Conservation (phyloP, 129 eudicot species). For the carrot (Daucus carota) region DNA sequence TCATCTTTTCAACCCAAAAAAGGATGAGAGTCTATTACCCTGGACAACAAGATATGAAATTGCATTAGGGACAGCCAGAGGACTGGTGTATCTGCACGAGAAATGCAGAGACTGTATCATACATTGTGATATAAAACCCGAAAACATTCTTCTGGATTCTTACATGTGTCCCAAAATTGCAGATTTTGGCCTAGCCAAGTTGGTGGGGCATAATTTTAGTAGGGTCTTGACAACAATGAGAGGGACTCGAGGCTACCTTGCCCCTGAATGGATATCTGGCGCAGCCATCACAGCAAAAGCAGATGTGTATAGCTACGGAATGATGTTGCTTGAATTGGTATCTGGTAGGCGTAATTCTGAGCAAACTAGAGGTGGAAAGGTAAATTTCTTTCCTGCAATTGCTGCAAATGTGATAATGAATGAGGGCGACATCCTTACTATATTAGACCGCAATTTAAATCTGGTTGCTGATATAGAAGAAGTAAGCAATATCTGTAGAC, state of each 20-base stretch:
- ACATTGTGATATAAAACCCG: conserved; percentile 2
- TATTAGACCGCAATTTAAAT: not conserved
- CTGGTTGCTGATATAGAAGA: not conserved
- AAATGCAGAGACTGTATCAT: not conserved
- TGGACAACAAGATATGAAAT: not conserved
- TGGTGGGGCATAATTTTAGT: not conserved
- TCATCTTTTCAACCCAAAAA: not conserved
- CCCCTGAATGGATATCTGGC: conserved; percentile 2
- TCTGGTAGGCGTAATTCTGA: not conserved
- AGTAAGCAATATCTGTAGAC: not conserved
- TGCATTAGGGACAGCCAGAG: not conserved
- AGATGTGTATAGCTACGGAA: conserved; percentile 3
- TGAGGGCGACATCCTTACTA: not conserved
- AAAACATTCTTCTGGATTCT: not conserved
- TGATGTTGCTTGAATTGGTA: conserved; percentile 1
- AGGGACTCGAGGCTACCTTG: conserved; percentile 6
- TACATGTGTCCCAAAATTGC: not conserved
- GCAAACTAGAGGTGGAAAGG: not conserved
- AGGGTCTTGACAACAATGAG: conserved; percentile 4
- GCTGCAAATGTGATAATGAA: not conserved
- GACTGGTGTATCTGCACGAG: not conserved
- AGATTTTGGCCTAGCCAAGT: conserved; percentile 2
- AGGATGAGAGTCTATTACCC: not conserved
- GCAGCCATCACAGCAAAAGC: not conserved
- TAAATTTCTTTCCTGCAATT: not conserved